Base-by-base conservation (phyloP, 2,329 filamentous ascomycete species). In the Exutisphaerella laricina region DNA sequence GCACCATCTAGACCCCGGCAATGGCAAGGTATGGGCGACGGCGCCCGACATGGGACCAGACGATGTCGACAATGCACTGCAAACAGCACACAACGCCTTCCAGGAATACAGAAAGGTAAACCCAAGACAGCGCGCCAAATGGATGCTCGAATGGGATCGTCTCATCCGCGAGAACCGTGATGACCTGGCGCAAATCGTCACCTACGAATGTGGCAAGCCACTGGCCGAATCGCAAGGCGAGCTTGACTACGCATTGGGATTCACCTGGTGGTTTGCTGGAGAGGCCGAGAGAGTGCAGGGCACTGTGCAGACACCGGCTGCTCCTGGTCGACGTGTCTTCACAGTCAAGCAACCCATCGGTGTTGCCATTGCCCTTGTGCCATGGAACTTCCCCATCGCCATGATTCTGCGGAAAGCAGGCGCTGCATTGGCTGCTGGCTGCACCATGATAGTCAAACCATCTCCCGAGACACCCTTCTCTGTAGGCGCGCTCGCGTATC, bases 261-360 rank as follows among this genome's bases (percentile, higher is more conserved):
- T 76, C 54, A 73, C 70, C 1, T 76, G 73, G 73, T 76, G 73
- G 72, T 76, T 77, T 55, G 70, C 72, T 5, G 78, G 78, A 2
- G 78, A 82, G 54, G 78, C 77, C 57, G 69, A 81, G 62, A 69
- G 78, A 23, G 73, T 82, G n/a, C 71, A 75, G 18, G 84, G 84
- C 12, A 73, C 73, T 0, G 72, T 82, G 4, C 74, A 78, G 33
- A 70, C 72, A 0, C 73, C 80, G 1, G 69, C 82, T 0, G 66
- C 77, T 0, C 78, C 84, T 0, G 78, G 79, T 22, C 70, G 84
- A 4, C 72, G 84, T 9, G 72, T 81, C 2, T 77, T 89, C 48
- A 84, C 81, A 0, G 75, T 88, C 54, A 89, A 89, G 68, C 82
- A 86, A 62, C 82, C 82, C 1, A 73, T 85, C 45, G 83, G 83